Percentiles rank a stretch among this genome's conserved stretches.
Evolutionary conservation across 257 asterid genomes (phyloP).

Genomic region (Nicotiana sylvestris): DNA sequence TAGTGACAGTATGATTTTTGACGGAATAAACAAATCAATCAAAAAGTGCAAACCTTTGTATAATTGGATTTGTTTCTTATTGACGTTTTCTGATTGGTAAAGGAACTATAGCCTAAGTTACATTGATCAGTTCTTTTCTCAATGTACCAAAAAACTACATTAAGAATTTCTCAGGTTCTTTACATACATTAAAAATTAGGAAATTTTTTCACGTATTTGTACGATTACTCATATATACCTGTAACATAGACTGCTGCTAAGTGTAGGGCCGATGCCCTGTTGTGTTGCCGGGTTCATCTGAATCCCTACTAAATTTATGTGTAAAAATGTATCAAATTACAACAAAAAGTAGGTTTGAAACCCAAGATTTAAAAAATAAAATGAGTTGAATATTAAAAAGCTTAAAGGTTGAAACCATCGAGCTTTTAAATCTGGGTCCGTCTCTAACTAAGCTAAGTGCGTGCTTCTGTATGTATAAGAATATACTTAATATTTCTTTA

Average conservation of each 20-base stretch:
- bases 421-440: too few species aligned
- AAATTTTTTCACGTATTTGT: background rate
- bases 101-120: background rate
- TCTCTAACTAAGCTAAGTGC: background rate
- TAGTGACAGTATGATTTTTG: too few species aligned
- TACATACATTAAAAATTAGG: background rate
- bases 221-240: background rate
- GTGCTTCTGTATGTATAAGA: background rate
- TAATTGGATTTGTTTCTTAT: background rate
- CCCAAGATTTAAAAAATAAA: too few species aligned
- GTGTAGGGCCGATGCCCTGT: background rate
- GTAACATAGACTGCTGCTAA: background rate
- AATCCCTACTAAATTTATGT: too few species aligned
- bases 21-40: too few species aligned
- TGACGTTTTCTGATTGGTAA: background rate
- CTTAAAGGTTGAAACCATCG: too few species aligned
- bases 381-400: too few species aligned
- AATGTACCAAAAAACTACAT: background rate
- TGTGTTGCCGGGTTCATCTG: too few species aligned
- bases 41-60: background rate
- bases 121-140: background rate
- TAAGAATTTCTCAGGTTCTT: background rate
- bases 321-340: too few species aligned
- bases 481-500: background rate
- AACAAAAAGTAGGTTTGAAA: too few species aligned